Base-by-base conservation (phyloP, 805 yeast genomes). In the Cyberlindnera samutprakarnensis region DNA sequence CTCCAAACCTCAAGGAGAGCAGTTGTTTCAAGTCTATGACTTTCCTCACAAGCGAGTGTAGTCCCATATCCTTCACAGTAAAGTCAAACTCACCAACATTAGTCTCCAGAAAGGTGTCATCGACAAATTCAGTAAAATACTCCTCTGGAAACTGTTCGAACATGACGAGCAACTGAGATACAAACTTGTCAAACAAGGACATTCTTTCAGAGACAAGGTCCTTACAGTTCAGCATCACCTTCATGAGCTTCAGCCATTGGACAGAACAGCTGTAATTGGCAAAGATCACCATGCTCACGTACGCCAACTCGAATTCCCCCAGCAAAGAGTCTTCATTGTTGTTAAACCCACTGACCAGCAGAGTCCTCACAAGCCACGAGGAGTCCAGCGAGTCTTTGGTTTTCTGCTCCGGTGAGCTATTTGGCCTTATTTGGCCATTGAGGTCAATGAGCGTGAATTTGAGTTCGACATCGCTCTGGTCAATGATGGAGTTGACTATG, bases 241-340 rank as follows among this genome's bases (percentile, higher is more conserved):
- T 65, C 10, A 72, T 41, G 22, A 78, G 39, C 14, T 59, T 61
- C 32, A 70, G 62, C 88, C 88, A 81, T 42, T 79, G 87, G 14
- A 70, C 56, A 14, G 73, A 66, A 11, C 79, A 72, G 14, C 82
- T 71, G 45, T 70, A 69, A 49, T 79, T 82, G 12, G 79, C 83
- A 39, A 79, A 59, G 1, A 75, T 43, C 2, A 75, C 44, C 26
- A 68, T 59, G 34, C 68, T 57, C 1, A 76, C 31, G 38, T 64
- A 80, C 2, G 69, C 47, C 14, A 77, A 47, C 41, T 75, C 74
- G 6, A 76, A 46, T 44, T 81, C 86, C 2, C 74, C 73, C 5
- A 75, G 38, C 4, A 72, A 39, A 3, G 47, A 28, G 1, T 46
- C 47, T 14, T 26, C 42, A 32, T 49, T 62, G 15, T 42, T 44